Evolutionary conservation across 108 stramenopile species (phyloP).

Genomic region (Fistulifera pelliculosa): DNA sequence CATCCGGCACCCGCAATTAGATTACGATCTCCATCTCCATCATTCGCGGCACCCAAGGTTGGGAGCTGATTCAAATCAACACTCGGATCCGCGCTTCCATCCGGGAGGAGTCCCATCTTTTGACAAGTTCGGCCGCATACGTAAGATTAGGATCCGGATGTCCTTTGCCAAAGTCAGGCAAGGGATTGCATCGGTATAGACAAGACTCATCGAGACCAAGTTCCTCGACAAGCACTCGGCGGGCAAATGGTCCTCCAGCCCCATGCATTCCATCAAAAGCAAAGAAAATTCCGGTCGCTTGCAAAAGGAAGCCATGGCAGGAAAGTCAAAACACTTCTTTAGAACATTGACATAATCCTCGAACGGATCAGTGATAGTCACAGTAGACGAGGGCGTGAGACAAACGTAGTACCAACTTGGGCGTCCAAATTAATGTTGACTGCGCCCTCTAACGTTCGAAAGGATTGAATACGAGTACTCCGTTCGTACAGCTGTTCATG

Average conservation of each 20-base stretch:
- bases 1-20: constrained; percentile 94
- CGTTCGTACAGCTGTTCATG: constrained; percentile 50
- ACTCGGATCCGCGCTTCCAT: constrained; percentile 62
- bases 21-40: constrained; percentile 99
- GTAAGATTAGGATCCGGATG: constrained; percentile 99
- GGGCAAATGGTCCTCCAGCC: constrained; percentile 94
- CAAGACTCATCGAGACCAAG: constrained; percentile 51
- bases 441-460: constrained; percentile 54
- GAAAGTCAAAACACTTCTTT: constrained; percentile 94
- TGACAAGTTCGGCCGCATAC: constrained; percentile 90
- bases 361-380: constrained; percentile 81
- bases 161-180: constrained; percentile 91
- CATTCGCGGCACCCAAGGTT: constrained; percentile 95
- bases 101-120: constrained; percentile 81
- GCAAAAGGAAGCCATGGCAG: constrained; percentile 59
- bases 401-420: constrained; percentile 47
- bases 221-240: constrained; percentile 84
- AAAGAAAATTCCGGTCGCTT: constrained; percentile 73
- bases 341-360: constrained; percentile 78
- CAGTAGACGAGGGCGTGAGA: constrained; percentile 51
- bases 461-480: constrained; percentile 47
- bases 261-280: constrained; percentile 98
- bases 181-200: constrained; percentile 84
- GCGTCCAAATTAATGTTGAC: constrained; percentile 55
- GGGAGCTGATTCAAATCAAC: constrained; percentile 27